These are phyloP conservation scores for Hypoxylon sp. DNA, from an alignment of 2,329 filamentous ascomycete genomes.

Conservation along the genomic window DNA sequence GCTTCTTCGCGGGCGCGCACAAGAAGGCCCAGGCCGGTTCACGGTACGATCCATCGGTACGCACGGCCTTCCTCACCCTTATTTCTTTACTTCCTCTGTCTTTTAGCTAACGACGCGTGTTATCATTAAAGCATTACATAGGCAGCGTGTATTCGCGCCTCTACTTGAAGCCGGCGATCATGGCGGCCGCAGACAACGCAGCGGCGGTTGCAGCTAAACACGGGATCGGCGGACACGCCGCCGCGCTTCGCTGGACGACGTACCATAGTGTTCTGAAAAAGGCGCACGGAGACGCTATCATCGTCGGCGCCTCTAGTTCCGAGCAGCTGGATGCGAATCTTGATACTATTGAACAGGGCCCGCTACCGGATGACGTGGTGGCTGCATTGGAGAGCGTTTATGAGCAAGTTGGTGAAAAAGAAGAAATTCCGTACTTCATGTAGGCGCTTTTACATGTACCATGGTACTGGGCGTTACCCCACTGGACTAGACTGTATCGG, in stretches of 20 bases:
- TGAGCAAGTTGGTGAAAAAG: constrained; percentile 4
- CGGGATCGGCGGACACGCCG: constrained; percentile 58
- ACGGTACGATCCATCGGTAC: constrained; percentile 7
- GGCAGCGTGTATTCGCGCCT: constrained; percentile 2
- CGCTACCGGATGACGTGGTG: constrained; percentile 57
- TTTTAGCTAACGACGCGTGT: background rate
- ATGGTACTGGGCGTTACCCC: background rate
- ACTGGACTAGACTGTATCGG: background rate
- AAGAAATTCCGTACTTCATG: background rate
- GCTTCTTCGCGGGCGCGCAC: constrained; percentile 1
- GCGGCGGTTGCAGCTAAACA: constrained; percentile 52
- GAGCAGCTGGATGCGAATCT: constrained; percentile 57
- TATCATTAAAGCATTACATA: background rate
- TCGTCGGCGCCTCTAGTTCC: constrained; percentile 54
- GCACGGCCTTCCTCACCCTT: background rate
- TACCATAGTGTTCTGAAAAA: constrained; percentile 56
- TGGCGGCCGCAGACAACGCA: constrained; percentile 49
- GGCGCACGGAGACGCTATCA: constrained; percentile 44
- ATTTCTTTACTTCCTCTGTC: background rate
- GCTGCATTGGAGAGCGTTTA: constrained; percentile 42
- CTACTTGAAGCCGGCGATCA: constrained; percentile 9
- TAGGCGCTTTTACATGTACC: background rate
- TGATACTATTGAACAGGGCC: constrained; percentile 57
- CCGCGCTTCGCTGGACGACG: constrained; percentile 59
- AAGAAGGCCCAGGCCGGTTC: background rate